Conservation (phyloP, 495 filamentous ascomycete genomes). For the Penicillium maclennaniae region DNA sequence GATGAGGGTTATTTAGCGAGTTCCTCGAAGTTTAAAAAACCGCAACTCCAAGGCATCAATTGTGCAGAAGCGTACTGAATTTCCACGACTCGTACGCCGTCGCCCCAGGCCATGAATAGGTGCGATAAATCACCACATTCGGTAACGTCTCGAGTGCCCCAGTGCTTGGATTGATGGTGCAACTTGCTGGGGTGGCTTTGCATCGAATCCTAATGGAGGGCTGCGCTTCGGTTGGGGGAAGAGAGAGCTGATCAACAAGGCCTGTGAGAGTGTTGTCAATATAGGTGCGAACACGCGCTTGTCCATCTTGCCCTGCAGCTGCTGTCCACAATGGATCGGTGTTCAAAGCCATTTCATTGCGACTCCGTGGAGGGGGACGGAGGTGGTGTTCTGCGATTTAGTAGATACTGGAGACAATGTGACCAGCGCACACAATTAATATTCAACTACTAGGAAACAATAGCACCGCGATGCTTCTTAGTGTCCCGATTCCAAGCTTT, state of each 20-base stretch:
- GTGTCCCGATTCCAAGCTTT: too few relatives aligned
- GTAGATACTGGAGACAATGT: neutral
- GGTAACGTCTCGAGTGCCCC: constrained; percentile 28
- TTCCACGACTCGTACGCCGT: constrained; percentile 59
- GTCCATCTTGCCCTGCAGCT: neutral
- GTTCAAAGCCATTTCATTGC: constrained; percentile 8
- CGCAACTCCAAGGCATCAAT: neutral
- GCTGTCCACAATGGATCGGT: neutral
- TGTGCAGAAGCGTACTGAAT: constrained; percentile 48
- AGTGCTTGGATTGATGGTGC: constrained; percentile 26
- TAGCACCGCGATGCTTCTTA: neutral
- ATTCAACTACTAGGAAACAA: neutral
- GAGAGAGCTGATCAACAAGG: constrained; percentile 24
- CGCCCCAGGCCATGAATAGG: constrained; percentile 56
- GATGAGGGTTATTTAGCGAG: neutral
- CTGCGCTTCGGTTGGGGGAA: constrained; percentile 21
- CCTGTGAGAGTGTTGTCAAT: constrained; percentile 30
- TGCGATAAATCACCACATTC: constrained; percentile 14
- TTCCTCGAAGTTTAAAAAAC: neutral
- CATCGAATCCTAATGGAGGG: constrained; percentile 33
- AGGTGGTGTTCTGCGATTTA: neutral
- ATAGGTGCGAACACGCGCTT: constrained; percentile 24
- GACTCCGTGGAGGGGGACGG: neutral
- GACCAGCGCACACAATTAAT: neutral
- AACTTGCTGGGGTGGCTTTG: constrained; percentile 17